A percentile compares a stretch with the other conserved stretches of the same genome.
These are phyloP conservation scores for Lentinula raphanica DNA, from an alignment of 768 basidiomycete species.

Conservation along the genomic window DNA sequence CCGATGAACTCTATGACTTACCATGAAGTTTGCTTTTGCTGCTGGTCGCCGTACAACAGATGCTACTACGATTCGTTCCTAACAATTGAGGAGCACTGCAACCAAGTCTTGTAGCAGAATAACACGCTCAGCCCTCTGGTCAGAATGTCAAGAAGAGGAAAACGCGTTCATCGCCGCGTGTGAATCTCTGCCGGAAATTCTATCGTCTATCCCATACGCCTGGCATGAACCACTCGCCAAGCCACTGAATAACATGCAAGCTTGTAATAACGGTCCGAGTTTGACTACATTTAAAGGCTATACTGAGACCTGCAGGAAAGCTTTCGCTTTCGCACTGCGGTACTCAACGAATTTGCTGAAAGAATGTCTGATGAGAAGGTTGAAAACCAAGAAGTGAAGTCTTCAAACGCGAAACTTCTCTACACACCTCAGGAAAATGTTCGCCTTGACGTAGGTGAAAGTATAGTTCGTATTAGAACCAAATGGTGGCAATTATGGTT, in stretches of 20 bases:
- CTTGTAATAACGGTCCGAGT: background rate
- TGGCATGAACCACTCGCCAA: background rate
- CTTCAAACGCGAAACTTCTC: background rate
- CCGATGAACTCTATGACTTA: no score
- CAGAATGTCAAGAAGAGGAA: no score
- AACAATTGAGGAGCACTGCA: no score
- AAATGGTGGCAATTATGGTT: conserved; percentile 57
- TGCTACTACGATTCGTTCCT: no score
- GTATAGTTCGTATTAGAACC: conserved; percentile 34
- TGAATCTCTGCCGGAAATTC: background rate
- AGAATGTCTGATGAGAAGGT: background rate
- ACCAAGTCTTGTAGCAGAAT: no score
- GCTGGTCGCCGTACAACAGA: background rate
- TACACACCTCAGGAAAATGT: background rate
- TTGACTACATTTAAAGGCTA: background rate
- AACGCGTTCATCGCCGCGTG: background rate
- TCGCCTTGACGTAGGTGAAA: conserved; percentile 35
- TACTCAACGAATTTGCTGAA: no score
- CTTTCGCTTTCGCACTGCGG: background rate
- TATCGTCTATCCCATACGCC: no score
- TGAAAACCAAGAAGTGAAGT: background rate
- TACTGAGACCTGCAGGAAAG: background rate
- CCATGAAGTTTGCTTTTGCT: background rate
- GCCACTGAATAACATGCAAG: background rate
- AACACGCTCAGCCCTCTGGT: no score